Evolutionary conservation across 306 rosid species (phyloP).

Genomic region (Trifolium dubium): DNA sequence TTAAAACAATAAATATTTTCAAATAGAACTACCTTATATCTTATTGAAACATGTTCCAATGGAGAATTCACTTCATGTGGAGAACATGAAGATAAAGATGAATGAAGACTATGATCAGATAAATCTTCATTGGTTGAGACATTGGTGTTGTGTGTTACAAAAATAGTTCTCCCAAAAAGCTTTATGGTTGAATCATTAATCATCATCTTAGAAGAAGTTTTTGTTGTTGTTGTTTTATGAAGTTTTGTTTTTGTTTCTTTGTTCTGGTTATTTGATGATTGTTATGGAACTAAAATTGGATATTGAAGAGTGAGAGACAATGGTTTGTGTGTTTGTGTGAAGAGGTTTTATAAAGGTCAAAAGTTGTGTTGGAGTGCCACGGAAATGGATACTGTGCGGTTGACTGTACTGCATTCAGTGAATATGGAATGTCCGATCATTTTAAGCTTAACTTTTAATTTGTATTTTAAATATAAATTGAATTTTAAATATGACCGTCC

Average conservation of each 20-base stretch:
- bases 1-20: neutral
- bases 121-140: constrained; percentile 25
- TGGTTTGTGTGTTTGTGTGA: neutral
- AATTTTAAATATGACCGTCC: too few species aligned
- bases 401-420: too few species aligned
- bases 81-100: constrained; percentile 47
- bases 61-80: constrained; percentile 14
- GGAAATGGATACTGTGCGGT: too few species aligned
- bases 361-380: neutral
- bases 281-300: neutral
- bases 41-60: neutral
- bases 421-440: too few species aligned
- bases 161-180: constrained; percentile 85
- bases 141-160: constrained; percentile 47
- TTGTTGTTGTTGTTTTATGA: too few species aligned
- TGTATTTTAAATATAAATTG: too few species aligned
- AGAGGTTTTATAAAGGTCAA: neutral
- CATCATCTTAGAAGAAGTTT: neutral
- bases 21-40: neutral
- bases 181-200: constrained; percentile 61
- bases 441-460: too few species aligned
- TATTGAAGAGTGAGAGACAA: neutral
- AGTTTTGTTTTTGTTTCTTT: neutral
- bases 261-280: neutral
- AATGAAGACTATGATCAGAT: constrained; percentile 33